phyloP scores from a whole-genome alignment of 1,139 yeast genomes.

The Yamadazyma oceani region DNA sequence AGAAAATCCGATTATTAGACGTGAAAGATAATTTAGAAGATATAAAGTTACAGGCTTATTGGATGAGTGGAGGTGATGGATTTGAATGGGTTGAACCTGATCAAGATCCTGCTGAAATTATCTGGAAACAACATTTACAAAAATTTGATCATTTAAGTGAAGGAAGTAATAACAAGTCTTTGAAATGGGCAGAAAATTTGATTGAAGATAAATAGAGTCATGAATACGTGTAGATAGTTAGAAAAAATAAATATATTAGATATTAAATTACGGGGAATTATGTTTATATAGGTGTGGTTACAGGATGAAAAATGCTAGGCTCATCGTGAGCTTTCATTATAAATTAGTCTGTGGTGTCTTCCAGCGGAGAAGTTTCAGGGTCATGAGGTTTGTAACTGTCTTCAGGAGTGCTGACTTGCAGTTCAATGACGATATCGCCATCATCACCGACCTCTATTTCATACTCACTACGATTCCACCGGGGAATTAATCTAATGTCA shows the following conservation, averaged over 20 bases:
- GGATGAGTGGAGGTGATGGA: conserved; percentile 76
- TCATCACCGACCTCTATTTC: background rate
- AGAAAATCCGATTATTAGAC: conserved; percentile 40
- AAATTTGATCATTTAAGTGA: conserved; percentile 19
- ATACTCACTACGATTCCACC: conserved; percentile 22
- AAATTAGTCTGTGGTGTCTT: too few species aligned
- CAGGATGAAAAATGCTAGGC: too few species aligned
- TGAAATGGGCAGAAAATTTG: conserved; percentile 40
- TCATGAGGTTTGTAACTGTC: too few species aligned
- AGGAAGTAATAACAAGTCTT: conserved; percentile 18
- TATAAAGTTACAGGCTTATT: conserved; percentile 65
- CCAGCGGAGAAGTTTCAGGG: too few species aligned
- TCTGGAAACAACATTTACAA: conserved; percentile 48
- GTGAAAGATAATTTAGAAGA: conserved; percentile 51
- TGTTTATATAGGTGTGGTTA: too few species aligned
- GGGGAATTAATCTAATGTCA: conserved; percentile 47
- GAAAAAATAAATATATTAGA: too few species aligned
- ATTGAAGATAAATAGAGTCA: conserved; percentile 19
- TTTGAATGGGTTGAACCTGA: conserved; percentile 82
- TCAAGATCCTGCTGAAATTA: conserved; percentile 70
- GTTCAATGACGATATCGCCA: background rate
- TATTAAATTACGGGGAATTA: too few species aligned
- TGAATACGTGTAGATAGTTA: too few species aligned
- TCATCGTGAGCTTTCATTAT: too few species aligned
- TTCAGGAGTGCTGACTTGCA: background rate